phyloP scores from a whole-genome alignment of 2,329 filamentous ascomycete genomes.

The Cordyceps javanica region DNA sequence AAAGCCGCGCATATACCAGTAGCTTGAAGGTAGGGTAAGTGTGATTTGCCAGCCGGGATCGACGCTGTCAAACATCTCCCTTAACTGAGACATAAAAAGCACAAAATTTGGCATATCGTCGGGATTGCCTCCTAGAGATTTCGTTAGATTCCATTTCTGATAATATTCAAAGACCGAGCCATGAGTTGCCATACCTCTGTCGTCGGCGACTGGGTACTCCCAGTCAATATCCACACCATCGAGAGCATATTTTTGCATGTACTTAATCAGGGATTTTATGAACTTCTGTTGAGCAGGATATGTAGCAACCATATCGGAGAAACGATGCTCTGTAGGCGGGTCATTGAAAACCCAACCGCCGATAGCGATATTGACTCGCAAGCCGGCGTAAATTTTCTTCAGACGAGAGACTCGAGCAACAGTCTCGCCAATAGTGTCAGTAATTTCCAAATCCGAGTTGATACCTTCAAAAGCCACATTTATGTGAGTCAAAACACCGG shows the following conservation, averaged over 20 bases:
- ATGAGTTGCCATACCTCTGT: background rate
- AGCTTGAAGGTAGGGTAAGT: constrained; percentile 18
- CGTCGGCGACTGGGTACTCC: constrained; percentile 21
- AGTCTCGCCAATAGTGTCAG: constrained; percentile 1
- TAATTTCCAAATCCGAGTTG: background rate
- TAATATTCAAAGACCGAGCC: background rate
- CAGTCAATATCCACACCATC: constrained; percentile 27
- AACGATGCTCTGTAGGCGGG: constrained; percentile 21
- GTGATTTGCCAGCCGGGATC: constrained; percentile 8
- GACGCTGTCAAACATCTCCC: background rate
- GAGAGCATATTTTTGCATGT: constrained; percentile 22
- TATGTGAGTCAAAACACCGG: constrained; percentile 7
- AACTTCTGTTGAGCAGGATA: background rate
- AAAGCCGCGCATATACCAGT: constrained; percentile 25
- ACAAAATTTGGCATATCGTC: background rate
- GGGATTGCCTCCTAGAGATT: background rate
- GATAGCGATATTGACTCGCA: constrained; percentile 17
- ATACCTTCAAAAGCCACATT: constrained; percentile 11
- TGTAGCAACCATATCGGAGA: background rate
- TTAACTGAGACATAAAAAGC: background rate
- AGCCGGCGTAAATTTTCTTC: background rate
- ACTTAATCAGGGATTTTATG: constrained; percentile 7
- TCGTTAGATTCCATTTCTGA: background rate
- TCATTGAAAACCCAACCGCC: constrained; percentile 36
- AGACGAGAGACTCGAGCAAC: background rate